Percentiles rank a stretch among this genome's conserved stretches.
phyloP scores from a whole-genome alignment of 345 rosid genomes.

The Xanthoceras sorbifolium region DNA sequence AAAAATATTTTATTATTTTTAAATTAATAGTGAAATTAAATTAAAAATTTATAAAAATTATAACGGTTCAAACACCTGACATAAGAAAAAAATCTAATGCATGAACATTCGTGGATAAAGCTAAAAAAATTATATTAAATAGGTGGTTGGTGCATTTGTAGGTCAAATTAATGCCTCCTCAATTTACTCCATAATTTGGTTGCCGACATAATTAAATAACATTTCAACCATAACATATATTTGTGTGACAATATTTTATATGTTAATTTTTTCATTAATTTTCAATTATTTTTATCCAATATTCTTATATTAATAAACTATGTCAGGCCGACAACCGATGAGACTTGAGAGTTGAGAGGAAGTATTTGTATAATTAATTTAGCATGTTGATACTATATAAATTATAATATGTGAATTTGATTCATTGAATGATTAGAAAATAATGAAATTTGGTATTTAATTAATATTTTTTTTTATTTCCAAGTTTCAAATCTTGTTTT shows the following conservation, averaged over 20 bases:
- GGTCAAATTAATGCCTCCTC: constrained; percentile 27
- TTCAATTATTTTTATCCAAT: constrained; percentile 8
- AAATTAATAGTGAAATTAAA: no score
- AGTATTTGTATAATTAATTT: background rate
- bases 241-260: constrained; percentile 8
- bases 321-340: background rate
- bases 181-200: constrained; percentile 26
- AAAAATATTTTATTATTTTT: no score
- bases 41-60: no score
- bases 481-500: background rate
- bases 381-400: constrained; percentile 4
- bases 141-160: background rate
- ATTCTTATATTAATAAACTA: background rate
- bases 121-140: background rate
- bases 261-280: background rate
- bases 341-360: no score
- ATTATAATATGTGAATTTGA: background rate
- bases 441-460: background rate
- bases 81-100: no score
- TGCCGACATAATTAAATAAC: constrained; percentile 40
- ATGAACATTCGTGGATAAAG: background rate
- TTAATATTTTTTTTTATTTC: background rate
- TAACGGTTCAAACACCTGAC: no score
- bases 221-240: background rate
- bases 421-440: constrained; percentile 17